Conservation (phyloP, 2,329 filamentous ascomycete genomes). For the Epichloe bromicola region DNA sequence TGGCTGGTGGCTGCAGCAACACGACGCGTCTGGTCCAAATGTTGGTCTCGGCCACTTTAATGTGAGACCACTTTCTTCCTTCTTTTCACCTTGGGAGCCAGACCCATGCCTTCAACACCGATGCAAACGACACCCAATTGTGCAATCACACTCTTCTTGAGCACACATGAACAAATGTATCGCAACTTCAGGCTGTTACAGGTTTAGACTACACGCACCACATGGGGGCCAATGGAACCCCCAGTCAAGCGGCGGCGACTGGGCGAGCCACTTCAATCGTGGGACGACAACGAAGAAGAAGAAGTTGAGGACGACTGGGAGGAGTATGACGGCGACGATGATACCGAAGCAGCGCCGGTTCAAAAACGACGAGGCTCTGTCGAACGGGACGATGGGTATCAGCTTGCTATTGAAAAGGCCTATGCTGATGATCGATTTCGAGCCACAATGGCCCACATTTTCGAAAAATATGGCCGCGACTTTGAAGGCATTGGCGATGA, state of each 20-base stretch:
- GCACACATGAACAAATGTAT: background rate
- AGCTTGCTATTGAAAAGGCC: constrained; percentile 48
- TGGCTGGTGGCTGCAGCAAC: background rate
- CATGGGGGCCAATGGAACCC: constrained; percentile 37
- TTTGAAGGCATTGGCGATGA: constrained; percentile 79
- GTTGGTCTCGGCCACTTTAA: background rate
- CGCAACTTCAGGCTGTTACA: background rate
- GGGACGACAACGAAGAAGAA: background rate
- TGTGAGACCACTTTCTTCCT: background rate
- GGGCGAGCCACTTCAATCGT: constrained; percentile 24
- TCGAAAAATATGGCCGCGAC: constrained; percentile 74
- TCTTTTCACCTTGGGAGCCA: background rate
- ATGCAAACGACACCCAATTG: background rate
- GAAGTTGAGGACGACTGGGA: constrained; percentile 3
- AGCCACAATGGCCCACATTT: constrained; percentile 76
- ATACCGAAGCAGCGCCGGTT: constrained; percentile 35
- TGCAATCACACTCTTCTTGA: background rate
- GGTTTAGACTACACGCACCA: background rate
- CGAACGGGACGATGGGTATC: constrained; percentile 38
- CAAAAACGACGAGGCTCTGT: constrained; percentile 33
- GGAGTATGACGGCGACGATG: constrained; percentile 21
- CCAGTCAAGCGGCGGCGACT: constrained; percentile 48
- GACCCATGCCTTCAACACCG: background rate
- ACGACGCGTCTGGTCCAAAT: constrained; percentile 6
- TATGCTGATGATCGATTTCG: constrained; percentile 62